These are phyloP conservation scores for Begonia loranthoides DNA, from an alignment of 306 rosid species.

Conservation along the genomic window DNA sequence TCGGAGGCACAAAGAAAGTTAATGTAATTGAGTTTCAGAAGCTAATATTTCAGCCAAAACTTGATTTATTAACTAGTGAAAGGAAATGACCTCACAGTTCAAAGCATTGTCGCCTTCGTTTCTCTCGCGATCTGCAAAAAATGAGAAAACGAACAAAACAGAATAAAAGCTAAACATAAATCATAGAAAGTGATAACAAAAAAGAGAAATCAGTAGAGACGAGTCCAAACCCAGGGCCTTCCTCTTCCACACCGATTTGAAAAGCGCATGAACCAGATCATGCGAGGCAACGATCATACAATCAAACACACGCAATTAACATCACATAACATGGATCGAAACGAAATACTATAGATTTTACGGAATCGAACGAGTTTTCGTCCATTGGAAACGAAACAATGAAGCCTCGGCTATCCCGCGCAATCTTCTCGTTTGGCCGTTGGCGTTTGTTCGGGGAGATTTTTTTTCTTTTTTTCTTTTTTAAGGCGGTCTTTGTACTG, in stretches of 20 bases:
- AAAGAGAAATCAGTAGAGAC: background rate
- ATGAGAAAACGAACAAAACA: too few species aligned
- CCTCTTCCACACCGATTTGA: constrained; percentile 64
- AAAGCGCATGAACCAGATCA: constrained; percentile 57
- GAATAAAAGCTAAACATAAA: background rate
- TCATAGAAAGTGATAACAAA: background rate
- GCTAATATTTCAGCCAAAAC: background rate
- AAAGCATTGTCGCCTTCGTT: constrained; percentile 25
- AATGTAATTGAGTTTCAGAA: background rate
- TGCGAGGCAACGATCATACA: constrained; percentile 5
- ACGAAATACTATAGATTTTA: constrained; percentile 8
- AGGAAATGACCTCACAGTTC: constrained; percentile 36
- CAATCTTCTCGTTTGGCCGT: background rate
- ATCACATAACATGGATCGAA: background rate
- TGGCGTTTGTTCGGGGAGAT: background rate
- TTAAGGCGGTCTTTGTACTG: too few species aligned
- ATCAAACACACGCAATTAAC: background rate
- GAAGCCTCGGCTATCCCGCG: background rate
- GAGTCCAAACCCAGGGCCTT: constrained; percentile 42
- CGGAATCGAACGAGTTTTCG: constrained; percentile 41
- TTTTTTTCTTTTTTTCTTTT: too few species aligned
- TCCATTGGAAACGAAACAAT: constrained; percentile 26
- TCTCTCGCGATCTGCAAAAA: constrained; percentile 53
- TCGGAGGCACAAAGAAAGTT: too few species aligned
- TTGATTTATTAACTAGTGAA: background rate